Base-by-base conservation (phyloP, 768 basidiomycete species). In the Boletus rex-veris region DNA sequence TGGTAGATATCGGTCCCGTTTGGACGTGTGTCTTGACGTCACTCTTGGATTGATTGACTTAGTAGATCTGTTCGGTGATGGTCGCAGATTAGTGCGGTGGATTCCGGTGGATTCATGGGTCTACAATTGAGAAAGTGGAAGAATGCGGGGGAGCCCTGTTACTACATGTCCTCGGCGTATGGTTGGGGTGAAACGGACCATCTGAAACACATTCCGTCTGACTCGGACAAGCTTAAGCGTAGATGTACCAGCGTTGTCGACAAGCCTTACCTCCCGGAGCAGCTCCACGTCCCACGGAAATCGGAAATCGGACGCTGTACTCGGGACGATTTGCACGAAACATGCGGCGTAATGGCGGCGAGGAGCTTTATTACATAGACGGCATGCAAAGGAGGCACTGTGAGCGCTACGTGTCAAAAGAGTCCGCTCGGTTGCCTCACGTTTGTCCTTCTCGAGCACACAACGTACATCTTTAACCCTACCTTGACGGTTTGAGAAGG, bases 1-100 rank as follows among this genome's bases (percentile, higher is more conserved):
- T 77, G 75, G 75, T 48, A 36, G 33, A 41, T 38, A 9, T 21
- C 5, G 16, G 11, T 7, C 19, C 12, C 38, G 19, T n/a, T 26
- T 18, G 48, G 28, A 16, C 15, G 30, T 30, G 39, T 33, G 21
- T 33, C 10, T 30, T 24, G 28, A 4, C 30, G 19, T 50, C 38
- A 6, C 14, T 33, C 14, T 19, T 31, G 52, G 28, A 18, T 7
- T 18, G 26, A 52, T 42, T 28, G 38, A 24, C 12, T n/a, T n/a
- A n/a, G n/a, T 57, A 26, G 40, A 40, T 46, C 39, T 18, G 21
- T 52, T 16, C n/a, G 14, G 33, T 35, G 19, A 5, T 28, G 31
- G 48, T 36, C 18, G 24, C 40, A 41, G 52, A 45, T 52, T 18
- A n/a, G 2, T 49, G 26, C 31, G 52, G 50, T 41, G 35, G 37